Conservation (phyloP, 371 early-diverging fungal species). For the Mortierella sp. region DNA sequence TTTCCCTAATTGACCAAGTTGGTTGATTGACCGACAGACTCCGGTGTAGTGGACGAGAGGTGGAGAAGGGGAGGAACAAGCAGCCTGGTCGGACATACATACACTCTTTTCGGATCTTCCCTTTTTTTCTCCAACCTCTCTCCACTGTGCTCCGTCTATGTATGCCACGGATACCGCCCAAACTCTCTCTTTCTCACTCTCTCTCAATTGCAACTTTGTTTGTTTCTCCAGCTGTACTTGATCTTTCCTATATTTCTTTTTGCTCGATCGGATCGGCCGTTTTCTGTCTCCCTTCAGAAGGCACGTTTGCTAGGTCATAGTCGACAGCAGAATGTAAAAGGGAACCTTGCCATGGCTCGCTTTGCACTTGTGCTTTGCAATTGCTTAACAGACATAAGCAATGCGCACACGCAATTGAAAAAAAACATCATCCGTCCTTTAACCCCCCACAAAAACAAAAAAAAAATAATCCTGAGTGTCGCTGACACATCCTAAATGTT, state of each 20-base stretch:
- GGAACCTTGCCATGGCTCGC: no score
- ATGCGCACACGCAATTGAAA: neutral
- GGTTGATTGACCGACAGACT: neutral
- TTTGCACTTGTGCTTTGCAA: neutral
- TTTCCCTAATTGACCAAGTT: neutral
- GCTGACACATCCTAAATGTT: conserved; percentile 3
- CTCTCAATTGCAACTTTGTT: neutral
- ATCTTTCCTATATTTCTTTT: neutral
- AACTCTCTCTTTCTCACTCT: neutral
- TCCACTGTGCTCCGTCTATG: neutral
- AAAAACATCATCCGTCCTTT: neutral
- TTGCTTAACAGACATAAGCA: neutral
- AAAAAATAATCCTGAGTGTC: neutral
- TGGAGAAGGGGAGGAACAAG: neutral
- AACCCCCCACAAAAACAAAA: neutral
- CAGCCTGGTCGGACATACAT: neutral
- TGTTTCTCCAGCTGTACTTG: neutral
- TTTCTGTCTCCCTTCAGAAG: no score
- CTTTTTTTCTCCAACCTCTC: neutral
- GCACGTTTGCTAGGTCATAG: no score
- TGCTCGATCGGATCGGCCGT: neutral
- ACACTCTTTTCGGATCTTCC: neutral
- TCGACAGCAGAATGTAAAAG: no score
- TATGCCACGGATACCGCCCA: neutral
- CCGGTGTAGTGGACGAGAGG: neutral